phyloP scores from a whole-genome alignment of 352 stramenopile species.

The Phytophthora litchii region DNA sequence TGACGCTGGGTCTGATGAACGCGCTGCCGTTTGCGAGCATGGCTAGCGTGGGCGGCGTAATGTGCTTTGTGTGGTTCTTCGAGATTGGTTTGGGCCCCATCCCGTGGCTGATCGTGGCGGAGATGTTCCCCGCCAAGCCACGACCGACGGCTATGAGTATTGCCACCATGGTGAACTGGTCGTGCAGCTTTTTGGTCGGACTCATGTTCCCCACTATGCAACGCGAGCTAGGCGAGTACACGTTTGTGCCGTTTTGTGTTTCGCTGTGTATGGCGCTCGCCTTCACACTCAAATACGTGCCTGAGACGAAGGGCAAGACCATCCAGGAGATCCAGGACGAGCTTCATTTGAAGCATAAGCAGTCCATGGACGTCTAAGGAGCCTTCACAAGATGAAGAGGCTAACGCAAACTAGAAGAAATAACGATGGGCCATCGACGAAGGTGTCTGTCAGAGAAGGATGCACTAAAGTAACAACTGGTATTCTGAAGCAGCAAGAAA shows the following conservation, averaged over 20 bases:
- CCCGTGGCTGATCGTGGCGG: conserved; percentile 96
- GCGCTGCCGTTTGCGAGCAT: conserved; percentile 67
- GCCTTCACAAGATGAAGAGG: not conserved
- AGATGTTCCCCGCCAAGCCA: conserved; percentile 96
- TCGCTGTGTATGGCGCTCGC: conserved; percentile 76
- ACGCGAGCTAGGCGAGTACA: conserved; percentile 80
- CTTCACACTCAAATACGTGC: conserved; percentile 87
- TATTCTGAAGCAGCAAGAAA: no score
- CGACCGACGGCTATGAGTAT: conserved; percentile 91
- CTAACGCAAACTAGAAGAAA: conserved; percentile 18
- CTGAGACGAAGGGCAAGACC: conserved; percentile 92
- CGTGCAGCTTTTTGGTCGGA: conserved; percentile 94
- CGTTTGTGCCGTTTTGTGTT: conserved; percentile 90
- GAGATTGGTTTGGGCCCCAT: conserved; percentile 89
- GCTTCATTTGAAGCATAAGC: conserved; percentile 40
- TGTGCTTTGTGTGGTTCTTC: conserved; percentile 83
- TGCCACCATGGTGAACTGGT: conserved; percentile 95
- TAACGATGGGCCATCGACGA: conserved; percentile 6
- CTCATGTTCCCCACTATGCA: conserved; percentile 94
- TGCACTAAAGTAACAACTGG: not conserved
- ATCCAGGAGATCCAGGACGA: conserved; percentile 74
- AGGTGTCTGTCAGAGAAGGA: not conserved
- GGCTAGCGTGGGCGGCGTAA: conserved; percentile 64
- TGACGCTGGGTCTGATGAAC: conserved; percentile 73
- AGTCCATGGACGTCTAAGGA: conserved; percentile 35